Conservation (phyloP, 495 filamentous ascomycete species). For the Podospora sp. region DNA sequence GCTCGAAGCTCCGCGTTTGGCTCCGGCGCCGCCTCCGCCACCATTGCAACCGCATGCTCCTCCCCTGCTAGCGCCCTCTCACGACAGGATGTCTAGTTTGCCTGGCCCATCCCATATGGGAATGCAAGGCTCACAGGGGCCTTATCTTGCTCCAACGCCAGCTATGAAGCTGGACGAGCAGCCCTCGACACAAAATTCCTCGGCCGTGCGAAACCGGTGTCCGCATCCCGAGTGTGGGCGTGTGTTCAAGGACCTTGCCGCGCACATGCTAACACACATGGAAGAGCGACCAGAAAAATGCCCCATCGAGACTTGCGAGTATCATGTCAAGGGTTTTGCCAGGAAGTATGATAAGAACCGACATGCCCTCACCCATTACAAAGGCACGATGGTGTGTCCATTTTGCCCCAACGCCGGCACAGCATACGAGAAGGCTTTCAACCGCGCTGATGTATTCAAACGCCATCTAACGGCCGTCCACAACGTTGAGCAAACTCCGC, state of each 20-base stretch:
- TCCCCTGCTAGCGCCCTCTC: constrained; percentile 33
- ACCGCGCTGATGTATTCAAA: constrained; percentile 98
- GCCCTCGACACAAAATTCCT: constrained; percentile 53
- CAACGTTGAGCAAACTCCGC: constrained; percentile 91
- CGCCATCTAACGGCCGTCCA: constrained; percentile 93
- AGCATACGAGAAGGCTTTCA: constrained; percentile 95
- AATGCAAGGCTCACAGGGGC: constrained; percentile 25
- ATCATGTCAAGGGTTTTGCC: constrained; percentile 93
- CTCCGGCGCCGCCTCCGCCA: constrained; percentile 55
- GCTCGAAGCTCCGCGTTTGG: constrained; percentile 45
- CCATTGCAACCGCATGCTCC: constrained; percentile 42
- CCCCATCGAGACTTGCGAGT: constrained; percentile 91
- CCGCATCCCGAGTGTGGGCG: constrained; percentile 83
- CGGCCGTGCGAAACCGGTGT: constrained; percentile 61
- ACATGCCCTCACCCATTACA: constrained; percentile 98
- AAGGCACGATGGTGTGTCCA: constrained; percentile 98
- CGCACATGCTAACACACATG: constrained; percentile 96
- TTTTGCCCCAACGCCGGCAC: constrained; percentile 95
- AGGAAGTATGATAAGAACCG: constrained; percentile 98
- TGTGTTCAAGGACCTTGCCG: constrained; percentile 91
- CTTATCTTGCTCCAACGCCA: constrained; percentile 47
- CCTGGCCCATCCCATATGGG: constrained; percentile 30
- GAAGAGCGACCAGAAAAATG: constrained; percentile 95
- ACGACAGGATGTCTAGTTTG: constrained; percentile 25
- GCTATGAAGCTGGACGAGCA: constrained; percentile 62